Percentiles rank a stretch among this genome's conserved stretches.
Conservation (phyloP, 176 grass and related monocot genomes). For the Rhipidocladum racemiflorum region DNA sequence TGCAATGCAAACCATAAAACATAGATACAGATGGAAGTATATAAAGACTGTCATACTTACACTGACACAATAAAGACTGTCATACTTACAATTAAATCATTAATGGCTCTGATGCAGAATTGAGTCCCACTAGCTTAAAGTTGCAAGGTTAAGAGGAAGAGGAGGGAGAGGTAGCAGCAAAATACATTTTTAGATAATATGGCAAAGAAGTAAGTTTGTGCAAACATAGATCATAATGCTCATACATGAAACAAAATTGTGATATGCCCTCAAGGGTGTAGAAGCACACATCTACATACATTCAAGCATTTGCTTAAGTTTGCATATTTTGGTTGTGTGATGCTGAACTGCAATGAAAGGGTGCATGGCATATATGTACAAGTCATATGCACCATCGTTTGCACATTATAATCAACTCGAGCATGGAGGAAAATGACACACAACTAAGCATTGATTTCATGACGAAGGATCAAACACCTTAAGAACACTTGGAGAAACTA, state of each 20-base stretch:
- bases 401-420: neutral
- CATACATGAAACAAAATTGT: neutral
- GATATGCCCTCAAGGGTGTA: neutral
- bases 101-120: neutral
- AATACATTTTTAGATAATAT: slow-evolving; percentile 1
- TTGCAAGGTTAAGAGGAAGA: neutral
- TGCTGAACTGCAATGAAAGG: neutral
- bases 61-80: slow-evolving; percentile 83
- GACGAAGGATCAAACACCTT: neutral
- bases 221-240: neutral
- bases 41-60: slow-evolving; percentile 46
- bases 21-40: neutral
- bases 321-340: neutral
- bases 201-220: neutral
- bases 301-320: neutral
- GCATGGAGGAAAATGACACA: neutral
- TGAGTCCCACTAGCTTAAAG: neutral
- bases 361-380: neutral
- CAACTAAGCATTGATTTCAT: neutral
- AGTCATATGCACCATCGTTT: neutral
- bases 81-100: neutral
- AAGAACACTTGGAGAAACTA: neutral
- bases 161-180: neutral
- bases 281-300: neutral
- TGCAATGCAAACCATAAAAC: neutral